phyloP scores from a whole-genome alignment of 2,329 filamentous ascomycete genomes.

The Hymenotorrendiella dingleyae region DNA sequence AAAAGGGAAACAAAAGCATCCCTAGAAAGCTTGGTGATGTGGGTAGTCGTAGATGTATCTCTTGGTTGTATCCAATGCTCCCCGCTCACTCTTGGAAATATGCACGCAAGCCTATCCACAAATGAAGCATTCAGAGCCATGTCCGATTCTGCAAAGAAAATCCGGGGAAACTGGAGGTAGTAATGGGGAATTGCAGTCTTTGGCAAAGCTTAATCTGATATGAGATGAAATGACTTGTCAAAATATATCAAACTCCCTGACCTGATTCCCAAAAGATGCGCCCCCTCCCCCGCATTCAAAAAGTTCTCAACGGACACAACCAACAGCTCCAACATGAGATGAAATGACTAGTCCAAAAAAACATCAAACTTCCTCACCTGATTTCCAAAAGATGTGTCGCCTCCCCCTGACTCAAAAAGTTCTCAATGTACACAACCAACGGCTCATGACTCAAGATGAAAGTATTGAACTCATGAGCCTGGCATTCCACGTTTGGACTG shows the following conservation, averaged over 20 bases:
- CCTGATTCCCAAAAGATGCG: constrained; percentile 47
- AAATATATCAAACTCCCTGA: no score
- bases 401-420: constrained; percentile 44
- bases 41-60: no score
- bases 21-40: no score
- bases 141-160: no score
- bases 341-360: constrained; percentile 38
- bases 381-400: constrained; percentile 43
- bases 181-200: no score
- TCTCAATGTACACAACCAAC: constrained; percentile 52
- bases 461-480: constrained; percentile 28
- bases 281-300: constrained; percentile 40
- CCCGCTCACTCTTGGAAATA: neutral
- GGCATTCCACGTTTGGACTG: constrained; percentile 24
- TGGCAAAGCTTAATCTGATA: no score
- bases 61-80: neutral
- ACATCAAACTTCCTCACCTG: constrained; percentile 55
- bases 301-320: constrained; percentile 55
- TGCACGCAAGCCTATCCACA: neutral
- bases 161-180: no score
- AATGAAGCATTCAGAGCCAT: neutral
- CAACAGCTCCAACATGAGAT: constrained; percentile 47
- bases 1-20: no score
- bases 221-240: no score
- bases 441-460: constrained; percentile 48